These are phyloP conservation scores for Cornus suecica DNA, from an alignment of 148 eudicot genomes.

Conservation along the genomic window DNA sequence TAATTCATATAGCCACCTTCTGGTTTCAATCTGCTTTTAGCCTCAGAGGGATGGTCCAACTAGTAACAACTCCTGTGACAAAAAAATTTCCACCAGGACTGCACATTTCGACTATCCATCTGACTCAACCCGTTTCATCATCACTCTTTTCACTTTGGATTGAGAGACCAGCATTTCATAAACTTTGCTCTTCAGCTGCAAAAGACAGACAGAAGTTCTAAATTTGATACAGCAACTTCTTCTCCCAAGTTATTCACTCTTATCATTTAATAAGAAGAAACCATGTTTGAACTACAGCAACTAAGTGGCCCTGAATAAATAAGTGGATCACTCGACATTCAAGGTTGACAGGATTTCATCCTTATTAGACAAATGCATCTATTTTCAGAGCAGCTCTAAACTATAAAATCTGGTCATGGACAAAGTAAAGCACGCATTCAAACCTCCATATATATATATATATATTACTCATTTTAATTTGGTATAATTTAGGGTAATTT, in stretches of 20 bases:
- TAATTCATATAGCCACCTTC: not conserved
- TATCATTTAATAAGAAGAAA: not conserved
- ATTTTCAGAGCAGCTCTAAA: not conserved
- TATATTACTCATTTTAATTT: no score
- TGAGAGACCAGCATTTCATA: conserved; percentile 63
- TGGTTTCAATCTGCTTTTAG: conserved; percentile 1
- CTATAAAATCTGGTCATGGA: no score
- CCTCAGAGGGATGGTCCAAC: not conserved
- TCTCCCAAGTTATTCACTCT: not conserved
- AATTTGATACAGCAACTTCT: not conserved
- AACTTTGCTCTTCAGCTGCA: conserved; percentile 76
- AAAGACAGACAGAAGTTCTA: conserved; percentile 1
- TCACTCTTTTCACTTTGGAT: conserved; percentile 32
- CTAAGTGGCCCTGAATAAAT: not conserved
- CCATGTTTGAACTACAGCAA: not conserved
- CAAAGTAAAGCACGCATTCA: no score
- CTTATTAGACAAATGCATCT: not conserved
- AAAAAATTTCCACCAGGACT: not conserved
- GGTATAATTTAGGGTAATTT: no score
- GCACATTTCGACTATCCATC: not conserved
- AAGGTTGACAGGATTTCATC: not conserved
- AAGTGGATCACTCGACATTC: not conserved
- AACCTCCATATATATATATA: no score
- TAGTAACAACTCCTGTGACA: not conserved
- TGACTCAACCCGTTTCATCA: conserved; percentile 16